These are phyloP conservation scores for Salvia miltiorrhiza DNA, from an alignment of 257 asterid genomes.

Conservation along the genomic window DNA sequence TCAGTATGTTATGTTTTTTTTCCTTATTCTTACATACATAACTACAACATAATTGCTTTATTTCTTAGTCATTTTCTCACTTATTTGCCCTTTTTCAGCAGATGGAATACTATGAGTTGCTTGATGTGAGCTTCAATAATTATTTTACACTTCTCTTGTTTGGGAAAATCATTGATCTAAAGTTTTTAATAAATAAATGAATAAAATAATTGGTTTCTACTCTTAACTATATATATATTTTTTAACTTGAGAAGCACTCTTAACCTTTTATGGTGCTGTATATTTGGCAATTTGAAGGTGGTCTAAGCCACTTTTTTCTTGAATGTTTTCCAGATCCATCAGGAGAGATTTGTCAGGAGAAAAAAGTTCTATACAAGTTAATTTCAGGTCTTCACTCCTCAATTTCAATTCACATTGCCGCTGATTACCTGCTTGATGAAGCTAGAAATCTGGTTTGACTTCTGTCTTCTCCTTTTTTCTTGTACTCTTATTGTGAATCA, in stretches of 20 bases:
- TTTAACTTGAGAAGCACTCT: not conserved
- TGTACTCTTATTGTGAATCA: constrained; percentile 1
- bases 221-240: not conserved
- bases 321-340: constrained; percentile 56
- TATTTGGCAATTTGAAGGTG: constrained; percentile 2
- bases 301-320: not conserved
- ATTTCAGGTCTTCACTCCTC: constrained; percentile 96
- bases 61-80: not conserved
- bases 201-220: not conserved
- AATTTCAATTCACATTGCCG: constrained; percentile 78
- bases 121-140: not conserved
- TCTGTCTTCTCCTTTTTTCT: constrained; percentile 15
- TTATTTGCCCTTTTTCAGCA: not conserved
- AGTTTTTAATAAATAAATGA: not conserved
- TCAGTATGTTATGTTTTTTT: not conserved
- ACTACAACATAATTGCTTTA: not conserved
- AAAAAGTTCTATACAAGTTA: constrained; percentile 74
- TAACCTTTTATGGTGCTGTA: not conserved
- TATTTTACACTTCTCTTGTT: not conserved
- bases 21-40: not conserved
- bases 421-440: constrained; percentile 89
- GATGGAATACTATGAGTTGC: not conserved
- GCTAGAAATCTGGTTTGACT: constrained; percentile 56
- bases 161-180: not conserved
- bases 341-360: constrained; percentile 88